Conservation (phyloP, 441 rosid genomes). For the Corymbia calophylla region DNA sequence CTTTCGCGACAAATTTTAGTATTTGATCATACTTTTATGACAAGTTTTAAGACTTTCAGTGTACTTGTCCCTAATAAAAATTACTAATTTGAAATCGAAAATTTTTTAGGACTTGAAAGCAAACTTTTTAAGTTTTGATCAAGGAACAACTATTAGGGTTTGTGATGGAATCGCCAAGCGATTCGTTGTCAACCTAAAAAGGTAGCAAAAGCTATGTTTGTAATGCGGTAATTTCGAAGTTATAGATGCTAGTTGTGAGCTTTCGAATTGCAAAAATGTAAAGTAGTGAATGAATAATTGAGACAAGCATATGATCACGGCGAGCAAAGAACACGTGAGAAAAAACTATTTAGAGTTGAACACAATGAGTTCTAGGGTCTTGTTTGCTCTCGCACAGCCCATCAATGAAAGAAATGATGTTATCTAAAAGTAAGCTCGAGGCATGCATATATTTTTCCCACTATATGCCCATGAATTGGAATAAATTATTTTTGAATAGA, state of each 20-base stretch:
- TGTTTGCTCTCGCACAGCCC: neutral
- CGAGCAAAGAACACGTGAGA: neutral
- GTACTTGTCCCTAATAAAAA: too few relatives aligned
- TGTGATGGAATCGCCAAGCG: neutral
- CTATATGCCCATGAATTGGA: neutral
- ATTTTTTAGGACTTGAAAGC: neutral
- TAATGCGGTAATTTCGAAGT: neutral
- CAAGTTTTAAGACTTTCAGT: too few relatives aligned
- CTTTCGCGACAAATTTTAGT: too few relatives aligned
- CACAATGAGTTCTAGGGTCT: fast-evolving
- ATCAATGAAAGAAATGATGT: neutral
- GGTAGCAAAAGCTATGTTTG: neutral
- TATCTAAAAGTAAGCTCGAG: neutral
- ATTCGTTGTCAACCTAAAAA: too few relatives aligned
- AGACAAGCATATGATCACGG: fast-evolving
- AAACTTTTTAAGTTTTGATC: too few relatives aligned
- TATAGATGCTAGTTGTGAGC: fast-evolving
- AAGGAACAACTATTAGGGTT: neutral
- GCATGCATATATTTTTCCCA: neutral
- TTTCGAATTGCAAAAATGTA: fast-evolving
- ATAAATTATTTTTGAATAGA: too few relatives aligned
- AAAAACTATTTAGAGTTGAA: fast-evolving
- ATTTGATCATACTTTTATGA: too few relatives aligned
- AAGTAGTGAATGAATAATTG: fast-evolving
- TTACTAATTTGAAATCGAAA: too few relatives aligned